These are phyloP conservation scores for Teratosphaeria destructans DNA, from an alignment of 2,329 filamentous ascomycete genomes.

Conservation along the genomic window DNA sequence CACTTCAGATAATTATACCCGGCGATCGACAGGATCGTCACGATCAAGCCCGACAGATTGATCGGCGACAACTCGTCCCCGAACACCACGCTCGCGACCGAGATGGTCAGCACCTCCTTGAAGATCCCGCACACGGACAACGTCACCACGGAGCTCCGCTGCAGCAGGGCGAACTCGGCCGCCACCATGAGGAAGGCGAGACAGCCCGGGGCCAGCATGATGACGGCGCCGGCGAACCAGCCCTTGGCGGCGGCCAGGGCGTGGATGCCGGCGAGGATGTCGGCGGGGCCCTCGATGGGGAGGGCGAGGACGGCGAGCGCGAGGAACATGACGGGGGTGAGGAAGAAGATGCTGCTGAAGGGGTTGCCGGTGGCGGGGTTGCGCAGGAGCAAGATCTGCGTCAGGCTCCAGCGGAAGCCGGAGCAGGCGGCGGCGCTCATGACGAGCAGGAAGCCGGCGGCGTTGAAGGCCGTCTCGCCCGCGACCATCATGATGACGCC, in stretches of 20 bases:
- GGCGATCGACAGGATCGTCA: conserved; percentile 73
- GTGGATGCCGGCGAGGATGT: conserved; percentile 56
- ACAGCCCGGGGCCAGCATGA: conserved; percentile 79
- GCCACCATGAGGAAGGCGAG: conserved; percentile 96
- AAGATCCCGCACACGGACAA: conserved; percentile 96
- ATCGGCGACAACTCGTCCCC: conserved; percentile 76
- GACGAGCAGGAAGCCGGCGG: conserved; percentile 79
- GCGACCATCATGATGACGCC: conserved; percentile 98
- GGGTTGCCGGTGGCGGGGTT: conserved; percentile 94
- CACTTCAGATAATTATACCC: conserved; percentile 96
- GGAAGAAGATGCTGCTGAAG: conserved; percentile 92
- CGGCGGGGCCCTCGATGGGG: conserved; percentile 68
- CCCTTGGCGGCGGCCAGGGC: conserved; percentile 60
- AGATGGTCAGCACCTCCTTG: conserved; percentile 96
- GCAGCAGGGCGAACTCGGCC: conserved; percentile 86
- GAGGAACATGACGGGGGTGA: conserved; percentile 94
- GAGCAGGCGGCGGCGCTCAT: conserved; percentile 92
- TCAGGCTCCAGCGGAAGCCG: conserved; percentile 96
- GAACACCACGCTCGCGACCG: conserved; percentile 77
- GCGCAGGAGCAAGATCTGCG: conserved; percentile 85
- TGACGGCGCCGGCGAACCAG: conserved; percentile 50
- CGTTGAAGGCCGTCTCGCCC: conserved; percentile 81
- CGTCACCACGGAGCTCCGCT: conserved; percentile 91
- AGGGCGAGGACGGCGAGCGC: conserved; percentile 71
- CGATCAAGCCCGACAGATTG: conserved; percentile 77